A percentile compares a stretch with the other conserved stretches of the same genome.
Conservation (phyloP, 768 basidiomycete species). For the Mrakia blollopis region DNA sequence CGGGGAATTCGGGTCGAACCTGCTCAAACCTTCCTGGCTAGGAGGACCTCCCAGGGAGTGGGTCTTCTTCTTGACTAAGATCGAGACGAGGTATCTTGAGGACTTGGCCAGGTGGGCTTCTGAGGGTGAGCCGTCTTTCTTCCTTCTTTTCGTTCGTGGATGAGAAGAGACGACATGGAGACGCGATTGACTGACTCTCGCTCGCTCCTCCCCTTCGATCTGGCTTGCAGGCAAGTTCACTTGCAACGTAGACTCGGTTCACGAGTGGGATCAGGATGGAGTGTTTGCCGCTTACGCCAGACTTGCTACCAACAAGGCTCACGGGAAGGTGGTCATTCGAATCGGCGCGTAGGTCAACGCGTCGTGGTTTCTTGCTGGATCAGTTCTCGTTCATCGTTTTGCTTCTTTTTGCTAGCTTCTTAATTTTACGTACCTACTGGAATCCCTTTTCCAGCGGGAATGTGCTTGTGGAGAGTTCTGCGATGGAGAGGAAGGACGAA, state of each 20-base stretch:
- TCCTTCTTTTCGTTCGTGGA: background rate
- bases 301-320: constrained; percentile 9
- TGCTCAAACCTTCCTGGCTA: background rate
- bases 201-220: background rate
- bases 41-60: constrained; percentile 3
- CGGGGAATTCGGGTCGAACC: background rate
- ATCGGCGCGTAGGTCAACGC: constrained; percentile 7
- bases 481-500: too few species aligned
- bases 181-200: background rate
- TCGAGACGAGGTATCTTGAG: background rate
- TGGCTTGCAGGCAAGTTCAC: constrained; percentile 17
- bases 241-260: constrained; percentile 13
- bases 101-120: background rate
- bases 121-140: constrained; percentile 17
- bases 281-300: constrained; percentile 19
- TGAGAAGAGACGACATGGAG: background rate
- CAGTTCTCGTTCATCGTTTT: too few species aligned
- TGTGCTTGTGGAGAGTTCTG: too few species aligned
- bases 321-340: constrained; percentile 26
- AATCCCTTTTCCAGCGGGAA: too few species aligned
- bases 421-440: too few species aligned
- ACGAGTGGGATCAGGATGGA: constrained; percentile 17
- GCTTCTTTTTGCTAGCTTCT: too few species aligned
- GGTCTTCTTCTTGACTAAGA: constrained; percentile 9
- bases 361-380: too few species aligned